Percentiles rank a stretch among this genome's conserved stretches.
Evolutionary conservation across 2,329 filamentous ascomycete species (phyloP).

Genomic region (Microsporum ferrugineum): DNA sequence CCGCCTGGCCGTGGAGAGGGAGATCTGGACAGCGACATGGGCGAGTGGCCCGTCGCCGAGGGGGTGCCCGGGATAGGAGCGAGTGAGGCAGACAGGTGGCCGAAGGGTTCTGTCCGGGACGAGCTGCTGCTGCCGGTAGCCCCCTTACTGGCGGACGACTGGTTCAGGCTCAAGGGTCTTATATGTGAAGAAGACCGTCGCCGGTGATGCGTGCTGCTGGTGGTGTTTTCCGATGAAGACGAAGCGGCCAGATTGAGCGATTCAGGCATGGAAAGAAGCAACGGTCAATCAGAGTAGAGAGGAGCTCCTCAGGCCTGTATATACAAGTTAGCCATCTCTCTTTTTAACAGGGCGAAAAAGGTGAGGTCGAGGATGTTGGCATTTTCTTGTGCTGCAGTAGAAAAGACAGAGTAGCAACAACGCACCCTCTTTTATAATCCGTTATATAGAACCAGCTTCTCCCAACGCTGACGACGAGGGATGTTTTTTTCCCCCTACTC

Average conservation of each 20-base stretch:
- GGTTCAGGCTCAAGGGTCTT: slow-evolving; percentile 8
- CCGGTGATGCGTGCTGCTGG: slow-evolving; percentile 11
- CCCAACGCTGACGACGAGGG: neutral
- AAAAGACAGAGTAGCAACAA: slow-evolving; percentile 1
- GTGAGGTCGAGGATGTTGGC: neutral
- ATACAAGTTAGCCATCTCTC: neutral
- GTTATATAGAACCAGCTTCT: neutral
- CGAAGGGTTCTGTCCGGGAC: slow-evolving; percentile 20
- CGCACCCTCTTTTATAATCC: neutral
- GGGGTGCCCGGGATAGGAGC: slow-evolving; percentile 47
- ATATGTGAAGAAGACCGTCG: slow-evolving; percentile 11
- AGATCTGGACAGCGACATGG: slow-evolving; percentile 77
- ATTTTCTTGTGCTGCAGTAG: neutral
- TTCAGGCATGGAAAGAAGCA: neutral
- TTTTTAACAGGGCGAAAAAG: neutral
- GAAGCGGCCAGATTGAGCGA: slow-evolving; percentile 10
- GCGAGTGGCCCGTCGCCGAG: slow-evolving; percentile 45
- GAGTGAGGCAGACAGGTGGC: slow-evolving; percentile 24
- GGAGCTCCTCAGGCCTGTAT: neutral
- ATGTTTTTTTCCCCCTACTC: neutral
- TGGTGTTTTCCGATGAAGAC: slow-evolving; percentile 6
- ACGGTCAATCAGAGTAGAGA: neutral
- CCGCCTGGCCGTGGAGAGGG: slow-evolving; percentile 74
- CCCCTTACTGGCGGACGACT: slow-evolving; percentile 3
- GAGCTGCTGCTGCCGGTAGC: slow-evolving; percentile 9